A percentile compares a stretch with the other conserved stretches of the same genome.
Conservation (phyloP, 2,329 filamentous ascomycete genomes). For the Alternaria sp. region DNA sequence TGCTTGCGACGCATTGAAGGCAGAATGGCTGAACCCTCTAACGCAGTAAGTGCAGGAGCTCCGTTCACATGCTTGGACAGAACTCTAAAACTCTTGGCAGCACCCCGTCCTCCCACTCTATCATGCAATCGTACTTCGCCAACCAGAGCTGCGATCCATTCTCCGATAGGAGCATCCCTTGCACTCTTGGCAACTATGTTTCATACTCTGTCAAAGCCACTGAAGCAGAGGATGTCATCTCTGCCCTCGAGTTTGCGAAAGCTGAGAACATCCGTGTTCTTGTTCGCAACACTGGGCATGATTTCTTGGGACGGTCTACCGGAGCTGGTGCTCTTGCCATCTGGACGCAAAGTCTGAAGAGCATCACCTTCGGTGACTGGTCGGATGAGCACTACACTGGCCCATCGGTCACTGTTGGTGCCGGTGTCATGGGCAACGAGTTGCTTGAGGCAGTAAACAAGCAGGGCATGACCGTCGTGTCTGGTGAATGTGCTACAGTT, state of each 20-base stretch:
- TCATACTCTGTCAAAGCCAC: slow-evolving; percentile 47
- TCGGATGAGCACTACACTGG: slow-evolving; percentile 35
- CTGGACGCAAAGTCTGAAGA: slow-evolving; percentile 44
- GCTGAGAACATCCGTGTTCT: slow-evolving; percentile 38
- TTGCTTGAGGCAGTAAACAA: slow-evolving; percentile 29
- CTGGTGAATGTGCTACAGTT: slow-evolving; percentile 45
- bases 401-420: slow-evolving; percentile 36
- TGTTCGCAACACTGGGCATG: slow-evolving; percentile 29
- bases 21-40: slow-evolving; percentile 23
- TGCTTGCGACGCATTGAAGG: slow-evolving; percentile 25
- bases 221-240: slow-evolving; percentile 3
- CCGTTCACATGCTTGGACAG: slow-evolving; percentile 2
- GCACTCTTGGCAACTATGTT: slow-evolving; percentile 35
- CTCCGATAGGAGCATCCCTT: slow-evolving; percentile 11
- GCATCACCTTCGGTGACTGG: slow-evolving; percentile 29
- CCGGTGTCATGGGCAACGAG: slow-evolving; percentile 39
- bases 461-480: slow-evolving; percentile 32
- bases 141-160: slow-evolving; percentile 30
- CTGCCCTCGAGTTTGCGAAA: slow-evolving; percentile 35
- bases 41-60: slow-evolving; percentile 27
- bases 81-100: slow-evolving; percentile 10
- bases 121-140: slow-evolving; percentile 19
- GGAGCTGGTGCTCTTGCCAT: slow-evolving; percentile 38
- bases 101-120: slow-evolving; percentile 15
- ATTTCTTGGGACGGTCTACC: slow-evolving; percentile 41